Conservation (phyloP, 2,329 filamentous ascomycete genomes). For the Pestalotiopsis sp. region DNA sequence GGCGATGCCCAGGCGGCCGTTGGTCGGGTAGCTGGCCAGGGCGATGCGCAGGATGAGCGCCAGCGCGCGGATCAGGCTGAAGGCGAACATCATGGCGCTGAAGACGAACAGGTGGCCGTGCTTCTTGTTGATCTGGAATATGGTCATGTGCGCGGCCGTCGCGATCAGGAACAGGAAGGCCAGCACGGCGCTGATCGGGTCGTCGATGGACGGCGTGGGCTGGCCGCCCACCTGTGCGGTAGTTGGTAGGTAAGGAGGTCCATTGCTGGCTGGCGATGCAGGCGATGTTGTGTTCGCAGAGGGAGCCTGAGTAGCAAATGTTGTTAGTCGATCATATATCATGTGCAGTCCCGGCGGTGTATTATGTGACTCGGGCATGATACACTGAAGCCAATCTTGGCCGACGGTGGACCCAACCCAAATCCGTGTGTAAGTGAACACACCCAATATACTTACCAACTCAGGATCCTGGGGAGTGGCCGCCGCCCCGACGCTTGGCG, state of each 20-base stretch:
- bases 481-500: not conserved
- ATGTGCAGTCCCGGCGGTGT: not conserved
- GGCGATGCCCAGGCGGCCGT: constrained; percentile 34
- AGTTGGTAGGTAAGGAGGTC: constrained; percentile 42
- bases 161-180: constrained; percentile 57
- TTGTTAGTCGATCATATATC: not conserved
- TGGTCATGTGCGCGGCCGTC: constrained; percentile 60
- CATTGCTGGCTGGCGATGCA: not conserved
- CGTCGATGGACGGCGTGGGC: constrained; percentile 61
- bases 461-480: constrained; percentile 1
- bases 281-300: not conserved
- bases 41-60: constrained; percentile 38
- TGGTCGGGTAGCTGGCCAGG: constrained; percentile 31
- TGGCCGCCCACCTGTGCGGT: constrained; percentile 57
- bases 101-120: constrained; percentile 40
- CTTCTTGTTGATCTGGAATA: constrained; percentile 45
- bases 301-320: not conserved
- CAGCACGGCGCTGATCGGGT: constrained; percentile 67
- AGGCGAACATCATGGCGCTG: constrained; percentile 38
- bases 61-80: constrained; percentile 36
- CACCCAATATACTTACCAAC: not conserved
- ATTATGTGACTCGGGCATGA: not conserved
- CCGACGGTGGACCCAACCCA: not conserved
- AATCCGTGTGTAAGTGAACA: not conserved
- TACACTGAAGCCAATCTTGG: not conserved